Base-by-base conservation (phyloP, 192 early-diverging fungal species). In the Allomyces macrogynus region DNA sequence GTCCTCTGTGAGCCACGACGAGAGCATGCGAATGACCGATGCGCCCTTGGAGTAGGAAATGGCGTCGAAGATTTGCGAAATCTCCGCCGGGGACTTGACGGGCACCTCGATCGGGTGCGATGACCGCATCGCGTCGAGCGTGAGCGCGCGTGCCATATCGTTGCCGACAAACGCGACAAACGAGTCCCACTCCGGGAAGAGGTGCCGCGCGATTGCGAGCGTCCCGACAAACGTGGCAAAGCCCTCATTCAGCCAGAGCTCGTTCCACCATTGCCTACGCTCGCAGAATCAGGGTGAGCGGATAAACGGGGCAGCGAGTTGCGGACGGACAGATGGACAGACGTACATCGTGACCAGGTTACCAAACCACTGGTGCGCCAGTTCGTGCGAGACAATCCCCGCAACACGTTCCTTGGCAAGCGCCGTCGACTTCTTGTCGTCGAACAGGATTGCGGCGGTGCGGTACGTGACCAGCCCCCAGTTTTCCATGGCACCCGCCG, bases 221-320 rank as follows among this genome's bases (percentile, higher is more conserved):
- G 75, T 81, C 24, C 87, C 88, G 27, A 87, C 82, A 72, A 85
- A 89, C 22, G 89, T 91, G 23, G 89, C 89, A 74, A 91, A 91
- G 42, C 89, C 89, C 74, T 91, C 89, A 74, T 90, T 91, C 44
- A 91, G 79, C 89, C 89, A 90, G 54, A 89, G 68, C 61, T 88
- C 84, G 74, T 78, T 68, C 77, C 76, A 79, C 79, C 78, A 78
- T 64, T 40, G 32, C 32, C 32, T 40, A 40, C 7, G 32, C 32
- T 40, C 32, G 7, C 32, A 40, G 32, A 40, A 40, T 40, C 32
- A 40, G 32, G 8, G 32, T 40, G 32, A 40, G 32, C 32, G 5
- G 3, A 40, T 40, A 7, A 7, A 40, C 32, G 32, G 4, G 32
- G 32, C 3, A 40, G 7, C 32, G 5, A 40, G 32, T 40, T 40